Percentiles rank a stretch among this genome's conserved stretches.
These are phyloP conservation scores for Wickerhamomyces sydowiorum DNA, from an alignment of 805 yeast species.

Conservation along the genomic window DNA sequence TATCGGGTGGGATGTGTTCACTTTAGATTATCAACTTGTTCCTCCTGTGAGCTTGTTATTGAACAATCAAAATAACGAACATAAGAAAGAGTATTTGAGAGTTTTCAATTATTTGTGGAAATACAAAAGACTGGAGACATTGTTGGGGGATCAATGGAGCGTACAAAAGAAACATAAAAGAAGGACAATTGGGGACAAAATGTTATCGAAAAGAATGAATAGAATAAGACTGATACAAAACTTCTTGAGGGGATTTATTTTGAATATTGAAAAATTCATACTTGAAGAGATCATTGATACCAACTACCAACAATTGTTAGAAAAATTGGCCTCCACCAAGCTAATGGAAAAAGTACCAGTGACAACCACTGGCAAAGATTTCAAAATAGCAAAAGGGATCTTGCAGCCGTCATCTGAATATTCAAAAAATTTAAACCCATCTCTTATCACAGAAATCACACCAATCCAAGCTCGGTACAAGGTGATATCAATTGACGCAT, in stretches of 20 bases:
- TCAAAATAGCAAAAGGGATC: slow-evolving; percentile 22
- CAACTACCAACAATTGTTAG: slow-evolving; percentile 23
- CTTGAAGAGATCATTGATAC: slow-evolving; percentile 26
- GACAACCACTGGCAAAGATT: slow-evolving; percentile 17
- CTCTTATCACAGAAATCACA: too few relatives aligned
- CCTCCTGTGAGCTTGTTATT: slow-evolving; percentile 53
- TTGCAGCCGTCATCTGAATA: slow-evolving; percentile 24
- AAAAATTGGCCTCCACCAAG: slow-evolving; percentile 23
- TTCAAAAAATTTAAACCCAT: slow-evolving; percentile 12
- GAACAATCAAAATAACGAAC: slow-evolving; percentile 37
- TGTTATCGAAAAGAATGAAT: slow-evolving; percentile 22
- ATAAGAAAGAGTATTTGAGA: slow-evolving; percentile 59
- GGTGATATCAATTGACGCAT: slow-evolving; percentile 41
- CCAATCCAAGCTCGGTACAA: slow-evolving; percentile 1
- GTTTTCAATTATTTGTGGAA: slow-evolving; percentile 86
- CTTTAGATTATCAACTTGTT: slow-evolving; percentile 64
- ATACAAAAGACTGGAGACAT: slow-evolving; percentile 53
- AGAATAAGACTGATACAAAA: slow-evolving; percentile 26
- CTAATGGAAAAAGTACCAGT: slow-evolving; percentile 28
- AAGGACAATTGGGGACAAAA: slow-evolving; percentile 10
- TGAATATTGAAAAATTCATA: slow-evolving; percentile 26
- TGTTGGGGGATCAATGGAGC: slow-evolving; percentile 46
- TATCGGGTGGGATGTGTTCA: slow-evolving; percentile 89
- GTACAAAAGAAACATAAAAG: slow-evolving; percentile 26
- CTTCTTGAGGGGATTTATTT: slow-evolving; percentile 26